Conservation (phyloP, 768 basidiomycete genomes). For the Pholiota conissans region DNA sequence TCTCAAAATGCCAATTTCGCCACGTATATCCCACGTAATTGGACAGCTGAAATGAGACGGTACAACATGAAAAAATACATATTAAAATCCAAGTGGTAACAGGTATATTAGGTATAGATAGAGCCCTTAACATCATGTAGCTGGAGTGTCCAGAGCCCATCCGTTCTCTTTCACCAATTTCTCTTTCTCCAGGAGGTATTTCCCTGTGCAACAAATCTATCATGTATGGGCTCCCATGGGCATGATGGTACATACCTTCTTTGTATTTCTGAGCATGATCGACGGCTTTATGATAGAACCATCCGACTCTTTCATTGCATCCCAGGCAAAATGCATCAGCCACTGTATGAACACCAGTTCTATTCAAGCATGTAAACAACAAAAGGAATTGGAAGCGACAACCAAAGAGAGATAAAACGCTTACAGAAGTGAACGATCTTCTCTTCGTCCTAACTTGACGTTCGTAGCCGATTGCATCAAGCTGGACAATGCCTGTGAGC, state of each 20-base stretch:
- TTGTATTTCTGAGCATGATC: constrained; percentile 83
- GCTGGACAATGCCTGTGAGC: constrained; percentile 34
- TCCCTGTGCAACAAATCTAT: constrained; percentile 49
- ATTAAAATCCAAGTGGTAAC: too few relatives aligned
- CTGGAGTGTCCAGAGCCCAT: constrained; percentile 57
- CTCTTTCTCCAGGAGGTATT: constrained; percentile 80
- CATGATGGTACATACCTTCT: constrained; percentile 74
- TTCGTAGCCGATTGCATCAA: constrained; percentile 79
- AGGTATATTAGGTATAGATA: not conserved
- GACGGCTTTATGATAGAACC: constrained; percentile 81
- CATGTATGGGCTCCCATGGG: too few relatives aligned
- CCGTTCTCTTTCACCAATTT: constrained; percentile 80
- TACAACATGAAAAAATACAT: too few relatives aligned
- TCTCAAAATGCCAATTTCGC: too few relatives aligned
- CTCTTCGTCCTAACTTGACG: constrained; percentile 68
- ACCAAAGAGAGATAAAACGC: constrained; percentile 9
- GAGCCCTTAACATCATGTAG: too few relatives aligned
- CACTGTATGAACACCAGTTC: constrained; percentile 81
- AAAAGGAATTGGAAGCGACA: not conserved
- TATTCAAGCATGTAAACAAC: constrained; percentile 23
- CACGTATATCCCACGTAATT: not conserved
- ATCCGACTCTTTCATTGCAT: constrained; percentile 77
- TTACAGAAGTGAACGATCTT: constrained; percentile 75
- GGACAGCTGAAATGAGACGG: not conserved
- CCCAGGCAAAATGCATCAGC: constrained; percentile 80